A percentile compares a stretch with the other conserved stretches of the same genome.
Evolutionary conservation across 805 yeast species (phyloP).

Genomic region (Zygosaccharomyces bailii): DNA sequence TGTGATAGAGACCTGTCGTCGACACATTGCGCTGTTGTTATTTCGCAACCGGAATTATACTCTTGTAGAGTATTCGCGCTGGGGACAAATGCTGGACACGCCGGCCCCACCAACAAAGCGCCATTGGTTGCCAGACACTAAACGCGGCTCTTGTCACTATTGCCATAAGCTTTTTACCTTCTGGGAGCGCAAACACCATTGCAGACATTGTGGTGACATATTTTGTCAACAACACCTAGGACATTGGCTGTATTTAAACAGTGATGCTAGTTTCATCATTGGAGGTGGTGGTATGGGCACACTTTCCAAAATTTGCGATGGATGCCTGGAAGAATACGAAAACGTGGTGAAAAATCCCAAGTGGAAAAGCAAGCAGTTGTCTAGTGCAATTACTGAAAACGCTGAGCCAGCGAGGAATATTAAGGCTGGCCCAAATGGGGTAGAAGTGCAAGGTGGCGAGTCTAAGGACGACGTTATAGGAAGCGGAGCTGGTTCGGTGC

Average conservation of each 20-base stretch:
- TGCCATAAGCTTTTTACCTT: constrained; percentile 71
- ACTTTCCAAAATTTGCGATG: constrained; percentile 65
- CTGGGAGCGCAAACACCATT: constrained; percentile 78
- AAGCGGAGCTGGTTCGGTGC: constrained; percentile 47
- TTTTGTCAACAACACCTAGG: constrained; percentile 68
- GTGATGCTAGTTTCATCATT: constrained; percentile 59
- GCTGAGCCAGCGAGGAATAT: constrained; percentile 35
- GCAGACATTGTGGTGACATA: constrained; percentile 80
- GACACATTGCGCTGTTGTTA: constrained; percentile 17
- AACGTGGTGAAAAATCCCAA: constrained; percentile 38
- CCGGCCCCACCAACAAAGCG: constrained; percentile 46
- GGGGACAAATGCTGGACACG: constrained; percentile 25
- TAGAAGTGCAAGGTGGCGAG: constrained; percentile 6
- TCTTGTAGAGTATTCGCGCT: constrained; percentile 2
- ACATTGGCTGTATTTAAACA: constrained; percentile 52
- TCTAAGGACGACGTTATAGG: constrained; percentile 24
- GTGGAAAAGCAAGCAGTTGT: constrained; percentile 18
- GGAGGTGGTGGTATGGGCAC: constrained; percentile 58
- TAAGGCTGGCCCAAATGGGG: constrained; percentile 2
- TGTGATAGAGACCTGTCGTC: constrained; percentile 18
- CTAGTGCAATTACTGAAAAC: not conserved
- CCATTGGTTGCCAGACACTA: constrained; percentile 75
- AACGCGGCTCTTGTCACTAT: constrained; percentile 58
- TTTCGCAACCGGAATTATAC: constrained; percentile 15
- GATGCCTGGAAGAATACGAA: constrained; percentile 61